These are phyloP conservation scores for Apiospora phragmitis DNA, from an alignment of 2,329 filamentous ascomycete genomes.

Conservation along the genomic window DNA sequence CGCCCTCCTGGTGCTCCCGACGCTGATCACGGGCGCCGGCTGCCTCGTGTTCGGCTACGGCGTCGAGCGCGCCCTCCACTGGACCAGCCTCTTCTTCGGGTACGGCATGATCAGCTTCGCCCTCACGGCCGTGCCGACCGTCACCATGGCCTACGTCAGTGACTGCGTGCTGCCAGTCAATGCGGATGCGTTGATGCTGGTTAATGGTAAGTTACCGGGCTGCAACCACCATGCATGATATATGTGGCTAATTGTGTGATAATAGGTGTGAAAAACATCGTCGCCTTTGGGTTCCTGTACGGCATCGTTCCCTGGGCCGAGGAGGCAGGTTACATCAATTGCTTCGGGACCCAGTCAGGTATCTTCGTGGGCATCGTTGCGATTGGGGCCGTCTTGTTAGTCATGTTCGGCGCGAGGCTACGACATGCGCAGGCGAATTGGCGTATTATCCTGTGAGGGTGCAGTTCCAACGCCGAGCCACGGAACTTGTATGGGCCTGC, in stretches of 20 bases:
- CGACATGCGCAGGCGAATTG: conserved; percentile 29
- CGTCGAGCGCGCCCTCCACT: conserved; percentile 39
- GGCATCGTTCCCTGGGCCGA: conserved; percentile 43
- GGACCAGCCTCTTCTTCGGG: conserved; percentile 45
- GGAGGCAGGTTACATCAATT: conserved; percentile 27
- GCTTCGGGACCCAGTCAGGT: conserved; percentile 30
- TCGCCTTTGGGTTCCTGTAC: conserved; percentile 48
- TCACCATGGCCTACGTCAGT: conserved; percentile 46
- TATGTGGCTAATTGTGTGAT: neutral
- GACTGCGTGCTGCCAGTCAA: conserved; percentile 33
- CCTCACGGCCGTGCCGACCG: conserved; percentile 42
- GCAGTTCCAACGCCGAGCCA: neutral
- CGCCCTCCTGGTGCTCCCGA: conserved; percentile 39
- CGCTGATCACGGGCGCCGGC: conserved; percentile 41
- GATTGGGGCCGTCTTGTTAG: conserved; percentile 26
- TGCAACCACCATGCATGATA: neutral
- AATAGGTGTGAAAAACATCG: conserved; percentile 43
- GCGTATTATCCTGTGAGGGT: conserved; percentile 28
- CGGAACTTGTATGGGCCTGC: neutral
- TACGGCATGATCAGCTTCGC: conserved; percentile 47
- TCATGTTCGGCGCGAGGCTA: conserved; percentile 27
- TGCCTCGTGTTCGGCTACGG: conserved; percentile 46
- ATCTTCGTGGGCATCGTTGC: conserved; percentile 30
- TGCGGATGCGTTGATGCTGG: conserved; percentile 32
- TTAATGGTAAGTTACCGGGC: conserved; percentile 26